Evolutionary conservation across 2,329 filamentous ascomycete genomes (phyloP).

Genomic region (Camillea tinctor): DNA sequence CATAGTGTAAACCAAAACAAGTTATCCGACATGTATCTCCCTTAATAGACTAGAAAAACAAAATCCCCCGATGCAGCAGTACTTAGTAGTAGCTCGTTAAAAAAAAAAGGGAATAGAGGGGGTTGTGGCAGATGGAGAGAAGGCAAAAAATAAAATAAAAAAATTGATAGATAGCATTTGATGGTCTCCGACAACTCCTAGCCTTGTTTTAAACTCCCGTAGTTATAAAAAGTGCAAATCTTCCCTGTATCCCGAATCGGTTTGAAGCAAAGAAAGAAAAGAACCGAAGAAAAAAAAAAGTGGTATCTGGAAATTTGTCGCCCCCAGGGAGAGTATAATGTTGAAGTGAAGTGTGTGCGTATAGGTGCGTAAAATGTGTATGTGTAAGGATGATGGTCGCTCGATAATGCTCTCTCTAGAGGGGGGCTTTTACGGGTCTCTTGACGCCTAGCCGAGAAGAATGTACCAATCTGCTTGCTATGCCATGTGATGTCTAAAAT

Average conservation of each 20-base stretch:
- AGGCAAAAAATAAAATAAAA: neutral
- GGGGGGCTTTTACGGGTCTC: too few species aligned
- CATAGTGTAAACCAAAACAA: too few species aligned
- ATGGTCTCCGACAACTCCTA: neutral
- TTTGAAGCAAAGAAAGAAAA: constrained; percentile 4
- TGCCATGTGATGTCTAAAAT: constrained; percentile 9
- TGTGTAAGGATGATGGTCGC: too few species aligned
- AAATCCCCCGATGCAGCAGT: too few species aligned
- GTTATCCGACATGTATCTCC: too few species aligned
- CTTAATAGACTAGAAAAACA: too few species aligned
- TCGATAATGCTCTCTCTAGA: too few species aligned
- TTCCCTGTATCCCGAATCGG: constrained; percentile 3
- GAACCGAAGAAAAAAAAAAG: neutral
- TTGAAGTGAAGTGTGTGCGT: constrained; percentile 6
- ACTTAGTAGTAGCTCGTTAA: too few species aligned
- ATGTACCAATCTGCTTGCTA: constrained; percentile 14
- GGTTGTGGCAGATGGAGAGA: neutral
- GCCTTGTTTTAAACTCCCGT: constrained; percentile 10
- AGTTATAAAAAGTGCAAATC: constrained; percentile 7
- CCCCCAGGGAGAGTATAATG: constrained; percentile 7
- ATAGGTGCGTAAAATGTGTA: too few species aligned
- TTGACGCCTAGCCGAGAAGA: too few species aligned
- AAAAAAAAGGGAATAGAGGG: too few species aligned
- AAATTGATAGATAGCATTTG: neutral
- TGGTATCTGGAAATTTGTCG: constrained; percentile 12